Evolutionary conservation across 331 rosid genomes (phyloP).

Genomic region (Acacia pycnantha): DNA sequence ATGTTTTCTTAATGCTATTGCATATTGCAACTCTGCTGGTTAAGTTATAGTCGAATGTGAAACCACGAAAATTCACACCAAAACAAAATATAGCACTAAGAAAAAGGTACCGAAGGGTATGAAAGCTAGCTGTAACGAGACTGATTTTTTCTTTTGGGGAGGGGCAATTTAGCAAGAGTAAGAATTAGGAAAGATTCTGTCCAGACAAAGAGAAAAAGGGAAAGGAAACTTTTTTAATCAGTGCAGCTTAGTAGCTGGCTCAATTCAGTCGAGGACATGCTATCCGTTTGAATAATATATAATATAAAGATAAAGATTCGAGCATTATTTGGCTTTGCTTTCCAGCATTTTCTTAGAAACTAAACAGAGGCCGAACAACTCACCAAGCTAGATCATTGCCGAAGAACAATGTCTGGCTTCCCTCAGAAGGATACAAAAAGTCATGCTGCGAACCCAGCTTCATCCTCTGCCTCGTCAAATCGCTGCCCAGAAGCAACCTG

Average conservation of each 20-base stretch:
- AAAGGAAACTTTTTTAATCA: neutral
- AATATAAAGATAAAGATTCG: slow-evolving; percentile 2
- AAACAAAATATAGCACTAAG: neutral
- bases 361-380: slow-evolving; percentile 32
- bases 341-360: slow-evolving; percentile 14
- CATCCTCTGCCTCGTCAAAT: slow-evolving; percentile 45
- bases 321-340: slow-evolving; percentile 1
- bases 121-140: neutral
- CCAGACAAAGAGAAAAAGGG: neutral
- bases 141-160: neutral
- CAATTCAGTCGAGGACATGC: neutral
- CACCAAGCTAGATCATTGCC: slow-evolving; percentile 50
- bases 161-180: neutral
- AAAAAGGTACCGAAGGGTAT: neutral
- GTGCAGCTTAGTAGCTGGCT: slow-evolving; percentile 4
- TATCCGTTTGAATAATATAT: neutral
- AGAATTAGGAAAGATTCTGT: neutral
- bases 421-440: slow-evolving; percentile 49
- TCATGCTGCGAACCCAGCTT: slow-evolving; percentile 47
- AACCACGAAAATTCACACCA: neutral
- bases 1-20: neutral
- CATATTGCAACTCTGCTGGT: neutral
- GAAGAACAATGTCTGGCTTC: slow-evolving; percentile 49
- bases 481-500: slow-evolving; percentile 46
- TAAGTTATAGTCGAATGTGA: neutral